Percentiles rank a stretch among this genome's conserved stretches.
phyloP scores from a whole-genome alignment of 805 yeast species.

The Lipomyces yamanashiensis region DNA sequence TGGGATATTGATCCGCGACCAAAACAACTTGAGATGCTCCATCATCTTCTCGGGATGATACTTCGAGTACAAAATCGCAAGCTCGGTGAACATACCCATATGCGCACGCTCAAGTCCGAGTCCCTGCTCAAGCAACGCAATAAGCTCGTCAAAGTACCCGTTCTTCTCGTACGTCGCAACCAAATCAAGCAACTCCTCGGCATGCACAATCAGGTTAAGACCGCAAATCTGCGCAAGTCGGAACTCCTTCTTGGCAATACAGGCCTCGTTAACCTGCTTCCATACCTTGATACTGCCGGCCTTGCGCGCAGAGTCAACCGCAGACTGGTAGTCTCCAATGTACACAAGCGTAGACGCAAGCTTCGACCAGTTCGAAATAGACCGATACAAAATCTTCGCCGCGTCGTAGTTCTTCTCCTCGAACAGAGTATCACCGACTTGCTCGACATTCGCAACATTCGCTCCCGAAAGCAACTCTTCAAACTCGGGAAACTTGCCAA shows the following conservation, averaged over 20 bases:
- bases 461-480: slow-evolving; percentile 82
- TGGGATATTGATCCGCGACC: slow-evolving; percentile 98
- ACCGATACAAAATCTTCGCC: slow-evolving; percentile 83
- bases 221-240: slow-evolving; percentile 98
- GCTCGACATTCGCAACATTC: slow-evolving; percentile 90
- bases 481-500: slow-evolving; percentile 76
- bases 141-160: slow-evolving; percentile 90
- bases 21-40: slow-evolving; percentile 96
- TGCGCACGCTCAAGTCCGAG: slow-evolving; percentile 97
- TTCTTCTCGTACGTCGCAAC: slow-evolving; percentile 84
- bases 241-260: slow-evolving; percentile 93
- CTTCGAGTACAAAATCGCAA: slow-evolving; percentile 87
- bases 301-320: slow-evolving; percentile 98
- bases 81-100: slow-evolving; percentile 99
- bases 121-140: slow-evolving; percentile 92
- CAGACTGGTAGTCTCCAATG: slow-evolving; percentile 89
- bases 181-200: slow-evolving; percentile 91
- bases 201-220: slow-evolving; percentile 92
- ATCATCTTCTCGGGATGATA: slow-evolving; percentile 87
- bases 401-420: slow-evolving; percentile 85
- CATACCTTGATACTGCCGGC: slow-evolving; percentile 92
- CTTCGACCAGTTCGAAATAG: slow-evolving; percentile 91
- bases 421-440: slow-evolving; percentile 88
- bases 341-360: slow-evolving; percentile 95
- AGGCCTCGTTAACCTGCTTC: slow-evolving; percentile 97